Base-by-base conservation (phyloP, 345 rosid genomes). In the Geranium brycei region DNA sequence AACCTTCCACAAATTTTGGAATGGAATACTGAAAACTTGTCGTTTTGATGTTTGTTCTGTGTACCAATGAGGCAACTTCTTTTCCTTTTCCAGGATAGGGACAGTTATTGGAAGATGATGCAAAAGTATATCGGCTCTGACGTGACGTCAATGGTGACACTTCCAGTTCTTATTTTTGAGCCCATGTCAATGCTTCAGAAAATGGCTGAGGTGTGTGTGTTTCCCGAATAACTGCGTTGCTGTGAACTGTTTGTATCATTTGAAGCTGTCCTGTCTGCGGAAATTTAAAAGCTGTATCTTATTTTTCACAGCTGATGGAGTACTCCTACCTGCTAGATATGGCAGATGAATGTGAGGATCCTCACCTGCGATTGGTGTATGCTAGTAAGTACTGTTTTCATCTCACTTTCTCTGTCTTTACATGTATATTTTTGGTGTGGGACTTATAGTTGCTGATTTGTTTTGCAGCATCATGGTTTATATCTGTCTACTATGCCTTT, bases 161-260 rank as follows among this genome's bases (percentile, higher is more conserved):
- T 92, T 77, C 97, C 98, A 51, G 98, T 89, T 32, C 63, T 83
- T 64, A 85, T 89, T 73, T 87, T 92, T 71, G 96, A 92, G 77
- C 96, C 97, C 15, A 85, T 87, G 93, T 84, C 98, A 60, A 92
- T 87, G 96, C 82, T 89, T 61, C 98, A 85, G 83, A 92, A 80
- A 75, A 84, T 92, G 90, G 89, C 98, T 1, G 97, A 92, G 97
- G 97, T 92, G 61, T 68, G 80, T 47, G 53, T 8, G 53, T 47
- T 47, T 13, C 13, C 11, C 53, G 11, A 8, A 47, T 8, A 47
- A 47, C 53, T 47, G 53, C 53, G 10, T 47, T 47, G 53, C 15
- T 47, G 14, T 47, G 53, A 47, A 7, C 53, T 13, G 11, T 47
- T 8, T 47, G 53, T 8, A 2, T 8, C 53, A 47, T 47, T 47